These are phyloP conservation scores for Vigna trinervia DNA, from an alignment of 306 rosid genomes.

Conservation along the genomic window DNA sequence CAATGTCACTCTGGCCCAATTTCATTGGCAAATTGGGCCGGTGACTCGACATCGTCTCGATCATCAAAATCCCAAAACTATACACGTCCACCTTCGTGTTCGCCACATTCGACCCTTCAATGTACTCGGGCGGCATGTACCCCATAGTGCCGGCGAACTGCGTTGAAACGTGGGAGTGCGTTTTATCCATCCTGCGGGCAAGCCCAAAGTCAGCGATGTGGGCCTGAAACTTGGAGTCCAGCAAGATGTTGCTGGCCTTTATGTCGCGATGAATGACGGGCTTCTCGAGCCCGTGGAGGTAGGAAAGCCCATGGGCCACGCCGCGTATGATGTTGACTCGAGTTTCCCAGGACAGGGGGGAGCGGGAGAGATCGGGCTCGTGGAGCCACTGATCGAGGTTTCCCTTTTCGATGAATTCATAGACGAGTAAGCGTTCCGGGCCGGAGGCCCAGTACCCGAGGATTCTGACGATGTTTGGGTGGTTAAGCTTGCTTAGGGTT, in stretches of 20 bases:
- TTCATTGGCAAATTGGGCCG: slow-evolving; percentile 66
- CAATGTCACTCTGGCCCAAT: slow-evolving; percentile 48
- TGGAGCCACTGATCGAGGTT: slow-evolving; percentile 86
- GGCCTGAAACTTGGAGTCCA: slow-evolving; percentile 71
- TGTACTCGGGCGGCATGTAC: slow-evolving; percentile 96
- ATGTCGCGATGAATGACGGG: slow-evolving; percentile 89
- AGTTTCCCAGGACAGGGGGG: slow-evolving; percentile 66
- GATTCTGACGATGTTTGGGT: slow-evolving; percentile 72
- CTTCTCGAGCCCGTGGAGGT: slow-evolving; percentile 65
- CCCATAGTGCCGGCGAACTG: slow-evolving; percentile 90
- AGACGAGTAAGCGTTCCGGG: slow-evolving; percentile 69
- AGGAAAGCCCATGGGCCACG: slow-evolving; percentile 72
- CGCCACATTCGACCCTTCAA: slow-evolving; percentile 62
- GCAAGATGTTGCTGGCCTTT: slow-evolving; percentile 76
- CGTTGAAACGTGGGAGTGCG: slow-evolving; percentile 76
- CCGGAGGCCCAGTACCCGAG: slow-evolving; percentile 84
- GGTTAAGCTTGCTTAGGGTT: slow-evolving; percentile 72
- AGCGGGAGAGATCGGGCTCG: slow-evolving; percentile 46
- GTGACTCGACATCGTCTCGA: slow-evolving; percentile 65
- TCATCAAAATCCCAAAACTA: slow-evolving; percentile 84
- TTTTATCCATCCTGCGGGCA: slow-evolving; percentile 63
- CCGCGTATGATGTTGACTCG: slow-evolving; percentile 65
- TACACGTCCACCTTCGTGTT: slow-evolving; percentile 78
- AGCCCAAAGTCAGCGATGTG: slow-evolving; percentile 95
- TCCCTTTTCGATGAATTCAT: slow-evolving; percentile 78